Base-by-base conservation (phyloP, 345 rosid species). In the Murraya koenigii region DNA sequence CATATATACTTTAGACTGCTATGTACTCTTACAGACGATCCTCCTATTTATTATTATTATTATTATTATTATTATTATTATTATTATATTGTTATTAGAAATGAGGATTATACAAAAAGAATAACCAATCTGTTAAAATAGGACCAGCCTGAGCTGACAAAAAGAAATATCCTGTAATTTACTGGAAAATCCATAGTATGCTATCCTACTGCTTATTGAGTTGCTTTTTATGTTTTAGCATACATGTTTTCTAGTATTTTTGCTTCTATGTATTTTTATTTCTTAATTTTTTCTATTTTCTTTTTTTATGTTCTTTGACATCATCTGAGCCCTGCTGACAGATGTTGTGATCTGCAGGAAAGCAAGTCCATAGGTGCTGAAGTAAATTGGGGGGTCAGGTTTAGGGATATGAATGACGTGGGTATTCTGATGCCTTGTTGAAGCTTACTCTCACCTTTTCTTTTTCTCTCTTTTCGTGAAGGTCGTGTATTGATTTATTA, bases 341-440 rank as follows among this genome's bases (percentile, higher is more conserved):
- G 74, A 66, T 75, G 83, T 75, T 74, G 54, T 66, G 75, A 71
- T 85, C 65, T 87, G 81, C 89, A 94, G 98, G 98, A 92, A 86
- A 88, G 88, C 81, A 95, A 95, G 88, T 92, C 97, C 71, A 81
- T 95, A 80, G 98, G 97, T 15, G 99, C 98, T 75, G 98, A 95
- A 84, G 98, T 93, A 69, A 95, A 93, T 71, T 95, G 97, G 99
- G 99, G 99, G 38, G 96, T 95, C 75, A 86, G 98, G 83, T 95
- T 93, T 78, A 92, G 80, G 83, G 87, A 90, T 84, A 86, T 80
- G 78, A 88, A 92, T 80, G 91, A 95, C 84, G 98, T 94, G 4
- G 69, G 95, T 86, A 75, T 77, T 80, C 72, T 82, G 65, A n/a
- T 78, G 63, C 74, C 72, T 69, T 74, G 30, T 75, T 17, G 59